Evolutionary conservation across 495 filamentous ascomycete species (phyloP), one percentile per base, ranked within the genome.

Genomic region (Penicillium subrubescens): DNA sequence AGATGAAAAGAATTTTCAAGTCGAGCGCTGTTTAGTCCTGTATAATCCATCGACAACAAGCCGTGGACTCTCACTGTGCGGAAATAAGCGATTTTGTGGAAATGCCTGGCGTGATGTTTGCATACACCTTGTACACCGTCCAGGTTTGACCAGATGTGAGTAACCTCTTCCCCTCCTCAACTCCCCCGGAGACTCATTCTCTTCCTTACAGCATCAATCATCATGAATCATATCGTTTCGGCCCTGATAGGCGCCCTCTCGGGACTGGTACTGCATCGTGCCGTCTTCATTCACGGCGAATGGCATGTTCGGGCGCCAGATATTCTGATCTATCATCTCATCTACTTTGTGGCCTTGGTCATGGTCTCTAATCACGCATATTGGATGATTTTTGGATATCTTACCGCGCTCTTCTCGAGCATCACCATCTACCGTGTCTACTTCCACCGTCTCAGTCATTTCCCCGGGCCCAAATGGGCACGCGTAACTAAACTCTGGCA

Each of bases 401-500:
- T 67, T 8, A 48, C 56, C n/a, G 65, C 70, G 3, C 56, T 85
- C 0, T 74, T 80, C 50, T 65, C 68, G 3, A 86, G 83, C 66
- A 79, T 86, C n/a, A 53, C 73, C 31, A 60, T 77, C 41, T 86
- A 84, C 59, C 78, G 83, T 8, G 19, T 68, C 25, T 77, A 74
- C 62, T 77, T 82, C 52, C 65, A 74, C 67, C 8, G 65, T 29
- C 68, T 83, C 1, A 66, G 75, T 5, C 57, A 59, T 29, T 84
- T 84, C 57, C 79, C 78, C 1, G 84, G 83, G 0, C 80, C 83
- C 0, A 62, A 67, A 15, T 23, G 59, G 5, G 78, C 80, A 11
- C 59, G 71, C 57, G 64, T 85, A 60, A 74, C 70, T 15, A 85
- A 84, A 57, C 68, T 85, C 2, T 84, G 74, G 76, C 82, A 86